These are phyloP conservation scores for Psilocybe cyanescens DNA, from an alignment of 768 basidiomycete genomes.

Conservation along the genomic window DNA sequence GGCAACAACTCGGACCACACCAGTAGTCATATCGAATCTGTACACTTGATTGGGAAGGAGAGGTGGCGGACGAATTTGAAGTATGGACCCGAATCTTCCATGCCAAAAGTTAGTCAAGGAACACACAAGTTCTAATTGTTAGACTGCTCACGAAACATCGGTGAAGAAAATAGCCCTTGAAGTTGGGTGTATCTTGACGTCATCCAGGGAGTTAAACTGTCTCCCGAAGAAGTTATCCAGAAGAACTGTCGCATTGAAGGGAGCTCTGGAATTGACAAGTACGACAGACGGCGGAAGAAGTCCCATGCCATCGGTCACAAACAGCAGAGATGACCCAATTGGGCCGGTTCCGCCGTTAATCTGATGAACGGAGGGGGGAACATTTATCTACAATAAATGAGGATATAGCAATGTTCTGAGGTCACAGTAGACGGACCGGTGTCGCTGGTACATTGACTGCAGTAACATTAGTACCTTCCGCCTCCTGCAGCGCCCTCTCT, in stretches of 20 bases:
- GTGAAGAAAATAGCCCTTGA: slow-evolving; percentile 75
- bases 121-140: slow-evolving; percentile 8
- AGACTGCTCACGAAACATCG: slow-evolving; percentile 55
- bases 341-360: slow-evolving; percentile 73
- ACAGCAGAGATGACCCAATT: slow-evolving; percentile 57
- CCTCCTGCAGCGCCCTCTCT: slow-evolving; percentile 42
- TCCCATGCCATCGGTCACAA: slow-evolving; percentile 70
- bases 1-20: slow-evolving; percentile 71
- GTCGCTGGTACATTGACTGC: slow-evolving; percentile 54
- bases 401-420: no score
- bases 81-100: slow-evolving; percentile 61
- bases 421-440: slow-evolving; percentile 26
- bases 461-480: slow-evolving; percentile 22
- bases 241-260: slow-evolving; percentile 69
- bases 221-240: slow-evolving; percentile 81
- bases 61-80: slow-evolving; percentile 67
- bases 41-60: slow-evolving; percentile 79
- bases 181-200: slow-evolving; percentile 73
- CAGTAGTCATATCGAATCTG: slow-evolving; percentile 67
- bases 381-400: slow-evolving; percentile 47
- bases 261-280: slow-evolving; percentile 34
- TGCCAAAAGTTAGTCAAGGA: background rate
- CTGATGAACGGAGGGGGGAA: slow-evolving; percentile 64
- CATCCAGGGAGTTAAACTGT: slow-evolving; percentile 84
- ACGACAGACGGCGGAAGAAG: slow-evolving; percentile 64